Evolutionary conservation across 768 basidiomycete genomes (phyloP), one percentile per base, ranked within the genome.

Genomic region (Terana coerulea): DNA sequence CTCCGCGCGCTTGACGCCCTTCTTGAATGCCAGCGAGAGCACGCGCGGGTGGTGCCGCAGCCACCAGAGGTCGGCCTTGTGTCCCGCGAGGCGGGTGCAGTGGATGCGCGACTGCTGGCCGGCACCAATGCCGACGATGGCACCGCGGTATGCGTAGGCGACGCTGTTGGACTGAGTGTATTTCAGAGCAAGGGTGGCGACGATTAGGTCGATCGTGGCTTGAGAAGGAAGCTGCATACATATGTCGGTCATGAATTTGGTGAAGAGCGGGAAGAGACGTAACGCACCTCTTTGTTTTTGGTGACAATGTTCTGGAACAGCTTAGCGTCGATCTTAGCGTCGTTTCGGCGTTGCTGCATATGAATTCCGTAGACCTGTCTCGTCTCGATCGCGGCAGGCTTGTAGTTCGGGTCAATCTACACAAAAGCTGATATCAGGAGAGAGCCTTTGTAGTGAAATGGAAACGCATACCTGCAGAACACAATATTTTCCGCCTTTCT

Each of bases 111-210:
- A 98, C 67, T 98, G 97, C 64, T 98, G 97, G 11, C 95, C 97
- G 0, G 97, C 97, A 29, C 97, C 97, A 41, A 98, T 86, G 41
- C 95, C 97, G 60, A 99, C 80, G 66, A 95, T 88, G 12, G 94
- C 84, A 11, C 97, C 97, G 62, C 83, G 86, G 61, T 83, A 86
- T 1, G 95, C 92, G 65, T 97, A 99, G 26, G 95, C 88, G 47
- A 99, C 97, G 56, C 91, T 95, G 78, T 99, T 98, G 44, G 97
- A 99, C 68, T 98, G 97, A 1, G 97, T 99, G 77, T 98, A 99
- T 69, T 98, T 99, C 61, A 98, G 79, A 1, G 95, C 88, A 21
- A 98, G 84, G 10, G 97, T 98, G 26, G 97, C 95, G 51, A 98
- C 91, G 59, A 95, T 91, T 53, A 99, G 75, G 67, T 98, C 97